Percentiles rank a stretch among this genome's conserved stretches.
These are phyloP conservation scores for Sclerotiophoma versabilis DNA, from an alignment of 2,329 filamentous ascomycete species.

Conservation along the genomic window DNA sequence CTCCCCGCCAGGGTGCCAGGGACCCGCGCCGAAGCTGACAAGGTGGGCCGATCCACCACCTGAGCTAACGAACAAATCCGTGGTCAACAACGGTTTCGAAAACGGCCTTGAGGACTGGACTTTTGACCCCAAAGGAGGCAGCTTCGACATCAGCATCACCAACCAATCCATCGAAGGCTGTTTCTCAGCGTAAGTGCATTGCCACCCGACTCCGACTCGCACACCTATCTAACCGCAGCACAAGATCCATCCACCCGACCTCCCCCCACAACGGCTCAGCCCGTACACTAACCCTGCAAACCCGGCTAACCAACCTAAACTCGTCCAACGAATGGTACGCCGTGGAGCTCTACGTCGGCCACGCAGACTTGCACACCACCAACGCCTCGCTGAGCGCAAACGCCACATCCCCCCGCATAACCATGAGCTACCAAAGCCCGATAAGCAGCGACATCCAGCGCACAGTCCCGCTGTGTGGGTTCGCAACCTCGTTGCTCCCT, in stretches of 20 bases:
- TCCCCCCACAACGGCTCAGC: not conserved
- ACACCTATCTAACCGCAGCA: not conserved
- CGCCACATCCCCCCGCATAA: not conserved
- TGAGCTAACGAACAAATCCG: not conserved
- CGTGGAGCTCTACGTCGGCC: not conserved
- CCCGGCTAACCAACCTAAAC: not conserved
- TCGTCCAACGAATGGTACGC: constrained; percentile 7
- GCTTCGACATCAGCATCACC: not conserved
- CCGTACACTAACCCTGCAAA: not conserved
- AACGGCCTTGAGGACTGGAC: not conserved
- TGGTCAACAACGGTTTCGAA: not conserved
- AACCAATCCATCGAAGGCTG: constrained; percentile 1
- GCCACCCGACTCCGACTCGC: not conserved
- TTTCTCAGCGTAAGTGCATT: not conserved
- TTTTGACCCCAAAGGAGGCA: not conserved
- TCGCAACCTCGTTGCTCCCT: not conserved
- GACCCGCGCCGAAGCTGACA: too few species aligned
- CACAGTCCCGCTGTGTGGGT: not conserved
- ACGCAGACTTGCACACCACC: not conserved
- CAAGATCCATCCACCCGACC: constrained; percentile 2
- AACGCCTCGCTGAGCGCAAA: not conserved
- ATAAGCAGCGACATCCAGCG: not conserved
- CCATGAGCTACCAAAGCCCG: not conserved
- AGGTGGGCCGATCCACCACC: not conserved
- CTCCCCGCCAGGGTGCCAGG: too few species aligned